Evolutionary conservation across 2,329 filamentous ascomycete species (phyloP), one percentile per base, ranked within the genome.

Genomic region (Acephala macrosclerotiorum): DNA sequence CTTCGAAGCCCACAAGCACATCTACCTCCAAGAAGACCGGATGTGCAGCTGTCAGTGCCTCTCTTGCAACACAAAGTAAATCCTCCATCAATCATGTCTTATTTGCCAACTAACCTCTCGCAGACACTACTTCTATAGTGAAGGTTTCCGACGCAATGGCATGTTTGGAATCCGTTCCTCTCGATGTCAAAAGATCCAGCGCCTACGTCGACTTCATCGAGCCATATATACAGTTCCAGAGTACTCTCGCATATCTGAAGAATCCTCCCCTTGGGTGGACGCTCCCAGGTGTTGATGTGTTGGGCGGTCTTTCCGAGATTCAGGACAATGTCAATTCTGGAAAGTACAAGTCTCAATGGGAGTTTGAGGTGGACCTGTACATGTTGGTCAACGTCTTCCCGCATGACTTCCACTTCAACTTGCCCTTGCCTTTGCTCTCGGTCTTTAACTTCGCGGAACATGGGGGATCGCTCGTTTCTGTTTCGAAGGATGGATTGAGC

Each of bases 401-500:
- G 71, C 86, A 89, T 60, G 78, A 79, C 2, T 88, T 82, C 70
- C 75, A 82, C 11, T 85, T 67, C 77, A 82, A 14, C 79, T 86
- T 63, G 78, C 84, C 2, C 85, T 86, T 63, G 78, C 84, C 2
- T 85, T 87, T 77, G 80, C 69, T 68, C 87, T 71, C 67, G 79
- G 78, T 33, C 79, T 83, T n/a, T 77, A 77, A 20, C 72, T 85
- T 72, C 77, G 25, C 20, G 47, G 60, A 25, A 33, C 49, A 26
- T 7, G 35, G 20, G 4, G 59, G 38, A 11, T 56, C 55, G 11
- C 79, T 90, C 0, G 84, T 89, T 0, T 89, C 87, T 0, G 81
- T 89, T 8, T 89, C 87, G 0, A 66, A 76, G 1, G 86, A 90
- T 73, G 88, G 88, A 9, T 74, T 80, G n/a, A 80, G 83, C 63